Evolutionary conservation across 495 filamentous ascomycete species (phyloP).

Genomic region (Paragyromitra xinjiangensis): DNA sequence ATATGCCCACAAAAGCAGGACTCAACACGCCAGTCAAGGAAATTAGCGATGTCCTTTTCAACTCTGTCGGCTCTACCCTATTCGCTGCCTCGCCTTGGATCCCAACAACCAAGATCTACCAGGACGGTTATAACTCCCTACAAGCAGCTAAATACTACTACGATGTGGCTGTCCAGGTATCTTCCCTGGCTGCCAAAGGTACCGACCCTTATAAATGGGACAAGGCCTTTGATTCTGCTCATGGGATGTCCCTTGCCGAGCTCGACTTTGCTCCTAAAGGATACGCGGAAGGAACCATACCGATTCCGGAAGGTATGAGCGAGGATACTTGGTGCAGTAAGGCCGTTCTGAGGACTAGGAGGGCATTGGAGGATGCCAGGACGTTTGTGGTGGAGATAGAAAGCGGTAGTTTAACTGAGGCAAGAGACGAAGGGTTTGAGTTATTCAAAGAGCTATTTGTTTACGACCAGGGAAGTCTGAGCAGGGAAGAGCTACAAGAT

Average conservation of each 20-base stretch:
- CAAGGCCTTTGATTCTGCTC: conserved; percentile 34
- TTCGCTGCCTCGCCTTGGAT: conserved; percentile 33
- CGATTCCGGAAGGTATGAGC: conserved; percentile 13
- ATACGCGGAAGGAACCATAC: conserved; percentile 4
- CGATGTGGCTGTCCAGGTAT: conserved; percentile 36
- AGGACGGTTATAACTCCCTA: conserved; percentile 10
- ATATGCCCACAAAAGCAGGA: conserved; percentile 16
- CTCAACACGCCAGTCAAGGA: background rate
- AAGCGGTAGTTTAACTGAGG: conserved; percentile 6
- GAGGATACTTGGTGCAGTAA: conserved; percentile 20
- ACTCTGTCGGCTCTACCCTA: conserved; percentile 21
- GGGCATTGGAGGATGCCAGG: conserved; percentile 25
- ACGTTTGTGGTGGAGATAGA: background rate
- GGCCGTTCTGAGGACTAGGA: conserved; percentile 35
- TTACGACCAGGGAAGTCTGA: background rate
- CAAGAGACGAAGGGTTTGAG: conserved; percentile 27
- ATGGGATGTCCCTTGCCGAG: conserved; percentile 38
- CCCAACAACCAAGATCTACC: conserved; percentile 1
- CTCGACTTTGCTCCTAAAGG: conserved; percentile 32
- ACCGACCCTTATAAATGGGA: conserved; percentile 41
- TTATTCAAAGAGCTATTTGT: conserved; percentile 33
- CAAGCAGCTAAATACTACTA: conserved; percentile 36
- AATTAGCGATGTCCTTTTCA: conserved; percentile 23
- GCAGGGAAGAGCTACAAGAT: background rate
- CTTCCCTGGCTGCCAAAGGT: conserved; percentile 9